Evolutionary conservation across 495 filamentous ascomycete genomes (phyloP), one percentile per base, ranked within the genome.

Genomic region (Penicillium psychrofluorescens): DNA sequence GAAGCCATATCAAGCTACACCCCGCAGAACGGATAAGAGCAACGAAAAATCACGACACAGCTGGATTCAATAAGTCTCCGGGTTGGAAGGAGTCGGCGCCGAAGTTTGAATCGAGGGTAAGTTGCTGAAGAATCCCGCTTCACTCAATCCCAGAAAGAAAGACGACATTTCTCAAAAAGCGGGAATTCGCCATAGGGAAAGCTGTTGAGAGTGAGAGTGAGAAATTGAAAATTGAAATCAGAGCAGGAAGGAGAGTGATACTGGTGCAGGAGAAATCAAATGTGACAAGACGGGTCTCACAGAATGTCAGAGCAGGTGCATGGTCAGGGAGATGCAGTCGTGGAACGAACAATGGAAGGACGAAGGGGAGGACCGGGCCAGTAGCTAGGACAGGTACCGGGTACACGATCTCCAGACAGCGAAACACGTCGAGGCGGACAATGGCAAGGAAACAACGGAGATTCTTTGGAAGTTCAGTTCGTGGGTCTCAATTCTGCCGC

Each of bases 171-270:
- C 70, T 71, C 58, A 62, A 62, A 48, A 64, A 63, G 61, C 66
- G 64, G 64, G 63, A 68, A 65, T 71, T 69, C 71, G 74, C 72
- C 70, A 73, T 72, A 56, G 51, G 66, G 61, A 68, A 67, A 58
- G 57, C 64, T 67, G 47, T 38, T 40, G 33, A 45, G 43, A 49
- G 47, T 49, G 40, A 48, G 49, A 28, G 54, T 46, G 46, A 42
- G 41, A 27, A 51, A 16, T 3, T 3, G 32, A 34, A 34, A 12
- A 34, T 12, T 0, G 32, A 7, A 10, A 34, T 11, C 9, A 34
- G 32, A 34, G n/a, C 32, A 12, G 30, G 46, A 29, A 40, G 28
- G 36, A 34, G 32, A 34, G 9, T 34, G 22, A 22, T 22, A 22
- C 22, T 22, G 4, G 22, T 22, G 22, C 22, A 27, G 38, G 28